Conservation (phyloP, 306 rosid species). For the Fragaria nilgerrensis region DNA sequence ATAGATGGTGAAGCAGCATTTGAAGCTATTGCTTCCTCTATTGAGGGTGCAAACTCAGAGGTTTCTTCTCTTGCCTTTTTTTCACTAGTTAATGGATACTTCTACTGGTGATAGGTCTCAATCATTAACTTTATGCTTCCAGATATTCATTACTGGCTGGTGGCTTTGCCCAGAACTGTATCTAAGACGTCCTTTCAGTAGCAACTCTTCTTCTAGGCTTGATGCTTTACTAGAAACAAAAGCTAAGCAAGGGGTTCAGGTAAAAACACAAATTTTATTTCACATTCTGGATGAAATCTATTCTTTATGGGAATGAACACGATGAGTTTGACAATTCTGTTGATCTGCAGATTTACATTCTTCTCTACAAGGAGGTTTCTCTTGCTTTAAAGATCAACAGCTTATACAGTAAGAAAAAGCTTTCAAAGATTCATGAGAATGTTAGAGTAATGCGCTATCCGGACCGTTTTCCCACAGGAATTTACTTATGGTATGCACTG, state of each 20-base stretch:
- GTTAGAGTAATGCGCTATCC: conserved; percentile 44
- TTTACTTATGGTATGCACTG: conserved; percentile 42
- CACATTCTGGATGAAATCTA: background rate
- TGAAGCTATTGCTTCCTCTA: conserved; percentile 49
- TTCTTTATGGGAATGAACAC: background rate
- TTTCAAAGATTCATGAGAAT: conserved; percentile 44
- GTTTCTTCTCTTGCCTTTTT: conserved; percentile 12
- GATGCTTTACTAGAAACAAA: conserved; percentile 41
- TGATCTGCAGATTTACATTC: conserved; percentile 43
- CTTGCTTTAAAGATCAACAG: conserved; percentile 52
- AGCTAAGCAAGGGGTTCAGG: conserved; percentile 56
- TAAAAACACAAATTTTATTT: conserved; percentile 3
- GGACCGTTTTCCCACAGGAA: conserved; percentile 43
- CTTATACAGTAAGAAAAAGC: conserved; percentile 37
- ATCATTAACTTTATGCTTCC: conserved; percentile 14
- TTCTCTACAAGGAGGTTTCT: conserved; percentile 52
- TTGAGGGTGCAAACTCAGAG: conserved; percentile 50
- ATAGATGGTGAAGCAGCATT: conserved; percentile 46
- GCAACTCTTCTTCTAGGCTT: conserved; percentile 40
- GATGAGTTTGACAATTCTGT: conserved; percentile 14
- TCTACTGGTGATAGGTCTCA: conserved; percentile 1
- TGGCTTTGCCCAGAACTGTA: conserved; percentile 57
- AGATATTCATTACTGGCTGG: conserved; percentile 58
- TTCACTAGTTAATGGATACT: background rate
- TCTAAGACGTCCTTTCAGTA: conserved; percentile 44